Evolutionary conservation across 2,329 filamentous ascomycete genomes (phyloP).

Genomic region (Plenodomus tracheiphilus): DNA sequence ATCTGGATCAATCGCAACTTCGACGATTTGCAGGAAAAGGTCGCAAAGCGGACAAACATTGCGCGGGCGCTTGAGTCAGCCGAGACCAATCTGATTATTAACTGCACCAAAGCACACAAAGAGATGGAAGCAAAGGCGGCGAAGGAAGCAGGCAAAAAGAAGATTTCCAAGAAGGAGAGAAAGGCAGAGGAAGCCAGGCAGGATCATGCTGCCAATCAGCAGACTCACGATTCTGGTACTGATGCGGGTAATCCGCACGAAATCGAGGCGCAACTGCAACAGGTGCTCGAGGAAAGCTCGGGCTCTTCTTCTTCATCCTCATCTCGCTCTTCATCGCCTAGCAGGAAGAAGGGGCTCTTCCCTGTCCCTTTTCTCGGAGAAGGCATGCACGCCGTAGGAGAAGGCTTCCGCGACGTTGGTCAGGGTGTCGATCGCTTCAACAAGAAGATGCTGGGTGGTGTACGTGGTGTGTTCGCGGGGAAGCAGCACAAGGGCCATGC

Average conservation of each 20-base stretch:
- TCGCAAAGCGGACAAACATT: constrained; percentile 72
- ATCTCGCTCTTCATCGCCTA: constrained; percentile 39
- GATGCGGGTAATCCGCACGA: constrained; percentile 63
- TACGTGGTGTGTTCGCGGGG: constrained; percentile 38
- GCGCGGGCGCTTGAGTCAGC: constrained; percentile 75
- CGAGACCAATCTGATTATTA: constrained; percentile 80
- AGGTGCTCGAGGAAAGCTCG: constrained; percentile 45
- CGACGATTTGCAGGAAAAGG: constrained; percentile 80
- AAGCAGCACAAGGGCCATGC: constrained; percentile 9
- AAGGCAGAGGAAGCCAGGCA: constrained; percentile 67
- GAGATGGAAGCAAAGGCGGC: constrained; percentile 70
- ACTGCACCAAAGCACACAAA: constrained; percentile 77
- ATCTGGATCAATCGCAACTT: constrained; percentile 96
- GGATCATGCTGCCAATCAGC: constrained; percentile 55
- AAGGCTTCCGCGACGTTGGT: constrained; percentile 56
- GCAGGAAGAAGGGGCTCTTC: constrained; percentile 32
- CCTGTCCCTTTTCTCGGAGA: constrained; percentile 55
- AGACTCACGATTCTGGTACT: constrained; percentile 57
- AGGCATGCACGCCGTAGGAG: constrained; percentile 46
- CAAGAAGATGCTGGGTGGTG: constrained; percentile 44
- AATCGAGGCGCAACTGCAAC: constrained; percentile 54
- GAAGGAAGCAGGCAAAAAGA: constrained; percentile 60
- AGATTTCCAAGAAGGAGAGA: constrained; percentile 55
- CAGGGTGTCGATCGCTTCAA: constrained; percentile 47
- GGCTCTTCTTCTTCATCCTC: constrained; percentile 37